A percentile compares a stretch with the other conserved stretches of the same genome.
phyloP scores from a whole-genome alignment of 176 grass and related monocot genomes.

The Eremochloa ophiuroides region DNA sequence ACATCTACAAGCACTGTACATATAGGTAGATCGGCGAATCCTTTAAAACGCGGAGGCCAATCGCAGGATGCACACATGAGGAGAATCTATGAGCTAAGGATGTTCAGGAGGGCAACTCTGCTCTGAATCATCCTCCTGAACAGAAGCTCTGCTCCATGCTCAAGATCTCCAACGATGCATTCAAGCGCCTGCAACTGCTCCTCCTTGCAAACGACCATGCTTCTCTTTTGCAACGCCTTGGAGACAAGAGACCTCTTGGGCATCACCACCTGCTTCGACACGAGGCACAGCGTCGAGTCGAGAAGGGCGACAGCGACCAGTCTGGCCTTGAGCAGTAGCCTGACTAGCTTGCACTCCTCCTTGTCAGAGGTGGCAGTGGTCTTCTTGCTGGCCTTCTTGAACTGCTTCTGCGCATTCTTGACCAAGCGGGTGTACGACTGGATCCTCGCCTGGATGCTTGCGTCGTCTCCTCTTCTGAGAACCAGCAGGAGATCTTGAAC shows the following conservation, averaged over 20 bases:
- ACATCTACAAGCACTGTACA: slow-evolving; percentile 14
- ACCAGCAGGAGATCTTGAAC: slow-evolving; percentile 32
- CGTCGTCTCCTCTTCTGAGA: slow-evolving; percentile 38
- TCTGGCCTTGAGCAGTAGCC: slow-evolving; percentile 42
- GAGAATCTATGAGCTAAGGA: slow-evolving; percentile 34
- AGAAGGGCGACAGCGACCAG: slow-evolving; percentile 36
- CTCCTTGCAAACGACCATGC: slow-evolving; percentile 20
- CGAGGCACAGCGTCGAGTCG: slow-evolving; percentile 5
- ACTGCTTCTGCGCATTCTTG: slow-evolving; percentile 52
- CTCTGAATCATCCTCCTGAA: slow-evolving; percentile 54
- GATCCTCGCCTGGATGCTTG: slow-evolving; percentile 17
- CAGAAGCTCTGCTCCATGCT: slow-evolving; percentile 36
- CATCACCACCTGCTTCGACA: slow-evolving; percentile 14
- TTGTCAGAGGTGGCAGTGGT: neutral
- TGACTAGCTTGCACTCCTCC: slow-evolving; percentile 8
- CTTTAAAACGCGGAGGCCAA: slow-evolving; percentile 37
- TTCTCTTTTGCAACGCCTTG: slow-evolving; percentile 36
- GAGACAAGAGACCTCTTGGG: slow-evolving; percentile 46
- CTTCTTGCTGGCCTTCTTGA: slow-evolving; percentile 49
- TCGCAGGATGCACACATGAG: slow-evolving; percentile 12
- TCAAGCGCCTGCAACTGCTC: slow-evolving; percentile 30
- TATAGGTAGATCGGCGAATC: slow-evolving; percentile 8
- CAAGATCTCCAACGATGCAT: slow-evolving; percentile 30
- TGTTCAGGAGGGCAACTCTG: slow-evolving; percentile 58
- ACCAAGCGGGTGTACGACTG: slow-evolving; percentile 29